Percentiles rank a stretch among this genome's conserved stretches.
These are phyloP conservation scores for Wickerhamomyces bisporus DNA, from an alignment of 805 yeast genomes.

Conservation along the genomic window DNA sequence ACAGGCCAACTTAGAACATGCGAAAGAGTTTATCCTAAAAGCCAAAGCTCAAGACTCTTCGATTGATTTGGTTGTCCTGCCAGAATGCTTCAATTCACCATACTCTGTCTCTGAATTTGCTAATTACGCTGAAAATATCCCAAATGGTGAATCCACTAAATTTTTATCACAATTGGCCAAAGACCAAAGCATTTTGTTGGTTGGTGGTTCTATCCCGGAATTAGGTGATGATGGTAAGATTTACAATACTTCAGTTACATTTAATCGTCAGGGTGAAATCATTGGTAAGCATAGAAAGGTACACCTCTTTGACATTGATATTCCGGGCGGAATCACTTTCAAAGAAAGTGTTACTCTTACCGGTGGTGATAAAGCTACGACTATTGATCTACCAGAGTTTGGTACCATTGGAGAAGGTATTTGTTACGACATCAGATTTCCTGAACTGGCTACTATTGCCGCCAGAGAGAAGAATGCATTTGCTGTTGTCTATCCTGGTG, in stretches of 20 bases:
- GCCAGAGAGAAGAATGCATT: conserved; percentile 59
- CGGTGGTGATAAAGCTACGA: conserved; percentile 81
- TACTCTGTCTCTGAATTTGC: conserved; percentile 83
- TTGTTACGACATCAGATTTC: conserved; percentile 80
- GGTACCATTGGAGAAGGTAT: conserved; percentile 75
- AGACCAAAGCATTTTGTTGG: conserved; percentile 54
- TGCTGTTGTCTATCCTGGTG: conserved; percentile 82
- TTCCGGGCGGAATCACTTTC: conserved; percentile 89
- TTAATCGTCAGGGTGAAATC: conserved; percentile 69
- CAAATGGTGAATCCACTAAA: conserved; percentile 62
- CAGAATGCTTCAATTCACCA: conserved; percentile 96
- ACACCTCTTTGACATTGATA: conserved; percentile 88
- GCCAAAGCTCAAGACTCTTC: conserved; percentile 57
- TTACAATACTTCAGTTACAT: conserved; percentile 75
- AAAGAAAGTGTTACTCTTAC: conserved; percentile 75
- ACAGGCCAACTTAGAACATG: conserved; percentile 67
- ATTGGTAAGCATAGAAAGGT: conserved; percentile 88
- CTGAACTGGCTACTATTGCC: conserved; percentile 72
- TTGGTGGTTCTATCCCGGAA: conserved; percentile 97
- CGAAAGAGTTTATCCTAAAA: conserved; percentile 52
- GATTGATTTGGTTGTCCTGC: conserved; percentile 79
- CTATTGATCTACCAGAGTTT: conserved; percentile 34
- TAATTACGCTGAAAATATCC: conserved; percentile 84
- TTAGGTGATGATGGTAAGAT: conserved; percentile 45
- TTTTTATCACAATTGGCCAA: conserved; percentile 66